phyloP scores from a whole-genome alignment of 2,329 filamentous ascomycete genomes.

The Trichophyton schoenleinii region DNA sequence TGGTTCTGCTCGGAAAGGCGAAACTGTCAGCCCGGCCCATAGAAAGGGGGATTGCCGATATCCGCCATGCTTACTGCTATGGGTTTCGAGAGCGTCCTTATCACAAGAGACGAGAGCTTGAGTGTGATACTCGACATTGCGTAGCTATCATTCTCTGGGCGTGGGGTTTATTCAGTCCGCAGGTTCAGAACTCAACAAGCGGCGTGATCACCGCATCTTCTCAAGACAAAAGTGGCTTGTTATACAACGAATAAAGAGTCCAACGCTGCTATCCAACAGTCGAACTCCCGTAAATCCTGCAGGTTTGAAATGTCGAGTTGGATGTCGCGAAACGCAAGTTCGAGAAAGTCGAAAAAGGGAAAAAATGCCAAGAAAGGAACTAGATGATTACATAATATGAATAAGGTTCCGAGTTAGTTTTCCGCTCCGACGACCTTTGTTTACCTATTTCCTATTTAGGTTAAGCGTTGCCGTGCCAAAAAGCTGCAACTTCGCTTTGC shows the following conservation, averaged over 20 bases:
- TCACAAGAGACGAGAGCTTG: constrained; percentile 52
- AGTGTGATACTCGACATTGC: constrained; percentile 50
- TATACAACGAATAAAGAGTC: background rate
- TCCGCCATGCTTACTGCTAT: constrained; percentile 43
- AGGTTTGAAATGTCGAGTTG: background rate
- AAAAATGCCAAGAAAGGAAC: background rate
- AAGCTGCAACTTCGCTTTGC: background rate
- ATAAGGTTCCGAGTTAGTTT: background rate
- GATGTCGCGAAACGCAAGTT: background rate
- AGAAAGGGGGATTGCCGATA: background rate
- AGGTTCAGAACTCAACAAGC: background rate
- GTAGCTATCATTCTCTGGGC: constrained; percentile 3
- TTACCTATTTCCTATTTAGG: background rate
- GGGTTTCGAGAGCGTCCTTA: constrained; percentile 55
- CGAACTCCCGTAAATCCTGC: background rate
- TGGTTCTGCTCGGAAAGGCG: constrained; percentile 39
- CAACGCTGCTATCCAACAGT: background rate
- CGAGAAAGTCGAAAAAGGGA: background rate
- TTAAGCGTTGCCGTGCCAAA: background rate
- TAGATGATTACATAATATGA: background rate
- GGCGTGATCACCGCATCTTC: background rate
- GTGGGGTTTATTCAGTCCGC: background rate
- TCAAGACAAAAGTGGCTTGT: background rate
- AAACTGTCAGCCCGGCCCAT: background rate
- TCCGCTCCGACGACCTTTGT: background rate